Evolutionary conservation across 164 flowering plant genomes (phyloP), one percentile per base, ranked within the genome.

Genomic region (Tetrastigma voinierianum): DNA sequence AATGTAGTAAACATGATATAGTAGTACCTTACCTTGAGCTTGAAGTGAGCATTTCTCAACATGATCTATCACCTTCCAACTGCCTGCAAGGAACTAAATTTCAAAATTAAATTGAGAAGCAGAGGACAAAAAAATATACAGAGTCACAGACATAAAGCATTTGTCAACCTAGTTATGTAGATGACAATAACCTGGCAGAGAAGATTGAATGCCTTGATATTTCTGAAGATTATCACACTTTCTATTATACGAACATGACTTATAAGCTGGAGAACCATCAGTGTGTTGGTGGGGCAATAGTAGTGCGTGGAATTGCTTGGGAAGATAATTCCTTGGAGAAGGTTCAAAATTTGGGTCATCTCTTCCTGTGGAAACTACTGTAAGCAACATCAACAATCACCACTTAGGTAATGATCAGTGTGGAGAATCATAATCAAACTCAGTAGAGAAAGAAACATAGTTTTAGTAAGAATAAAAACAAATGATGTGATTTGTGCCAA

Each of bases 261-360:
- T 55, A 5, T 18, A n/a, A n/a, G 60, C 14, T 20, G 64, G 49
- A 46, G 53, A 47, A 54, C 59, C 49, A 32, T 46, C 21, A 46
- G 9, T 8, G 69, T n/a, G 4, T 61, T 19, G 20, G 21, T 54
- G 17, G 65, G 64, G 7, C 10, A n/a, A 19, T 54, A 20, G 24
- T 47, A 13, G n/a, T 47, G 46, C 18, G 47, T 62, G 12, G 51
- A 51, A 62, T 69, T 69, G 59, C 55, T 73, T 9, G 67, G 47
- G 21, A 62, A 55, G 1, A 65, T 24, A 57, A 62, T 12, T 61
- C 72, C 71, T 17, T 63, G 69, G 53, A 45, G 47, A 25, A 43
- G 57, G 43, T 68, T 60, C 62, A 74, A 44, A 66, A 69, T 60
- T 43, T 64, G 73, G 51, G 46, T 67, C 82, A 81, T 81, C 57